Base-by-base conservation (phyloP, 805 yeast genomes). In the Kodamaea leandrae region DNA sequence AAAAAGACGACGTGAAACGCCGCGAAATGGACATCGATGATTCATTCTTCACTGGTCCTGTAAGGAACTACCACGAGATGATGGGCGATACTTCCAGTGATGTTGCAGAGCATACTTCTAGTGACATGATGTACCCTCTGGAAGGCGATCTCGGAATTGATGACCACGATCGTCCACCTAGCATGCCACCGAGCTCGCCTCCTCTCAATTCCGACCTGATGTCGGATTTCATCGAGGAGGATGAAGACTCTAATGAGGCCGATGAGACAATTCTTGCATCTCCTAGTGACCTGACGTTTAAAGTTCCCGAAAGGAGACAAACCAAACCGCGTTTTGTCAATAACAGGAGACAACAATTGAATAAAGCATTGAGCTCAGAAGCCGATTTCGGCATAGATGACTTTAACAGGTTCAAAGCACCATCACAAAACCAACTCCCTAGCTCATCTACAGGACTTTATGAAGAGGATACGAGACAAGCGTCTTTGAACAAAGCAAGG, bases 341-440 rank as follows among this genome's bases (percentile, higher is more conserved):
- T 23, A 39, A 28, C 21, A 28, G 38, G 4, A 39, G 27, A 19
- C 34, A 23, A 17, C 12, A 17, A 16, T 26, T 33, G 25, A 20
- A 33, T 19, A 14, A 16, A 10, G 43, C 37, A 10, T 26, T 44
- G 14, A 60, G 71, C 44, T 61, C 68, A 8, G 74, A 68, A 18
- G 60, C 74, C 6, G 76, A 69, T 44, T 72, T 76, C 46, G 82
- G 80, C 0, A 63, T 77, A 20, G 82, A 77, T 48, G 61, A 66
- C 38, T 75, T 75, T 46, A 68, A 69, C 43, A 52, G 75, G 14
- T 69, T 60, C 51, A 58, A 52, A 39, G 41, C 48, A 21, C 63
- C 67, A 2, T 47, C 55, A 14, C 49, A 51, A 4, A 56, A 51
- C 27, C 54, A 53, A 14, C 53, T 55, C 27, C 65, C 66, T 4